Evolutionary conservation across 441 rosid species (phyloP).

Genomic region (Croton setiger): DNA sequence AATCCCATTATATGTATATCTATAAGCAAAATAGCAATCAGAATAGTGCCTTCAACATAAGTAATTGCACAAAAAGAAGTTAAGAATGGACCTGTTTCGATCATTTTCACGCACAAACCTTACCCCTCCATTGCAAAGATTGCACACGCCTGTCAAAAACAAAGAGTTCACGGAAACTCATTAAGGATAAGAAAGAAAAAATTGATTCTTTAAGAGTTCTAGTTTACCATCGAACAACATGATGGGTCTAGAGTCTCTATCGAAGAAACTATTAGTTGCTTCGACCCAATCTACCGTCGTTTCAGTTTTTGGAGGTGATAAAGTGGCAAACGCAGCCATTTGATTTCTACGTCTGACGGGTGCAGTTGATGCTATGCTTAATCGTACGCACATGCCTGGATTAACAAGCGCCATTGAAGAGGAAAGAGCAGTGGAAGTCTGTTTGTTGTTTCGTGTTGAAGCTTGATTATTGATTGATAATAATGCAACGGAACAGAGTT

Average conservation of each 20-base stretch:
- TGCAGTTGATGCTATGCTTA: slow-evolving; percentile 14
- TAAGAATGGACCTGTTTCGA: slow-evolving; percentile 47
- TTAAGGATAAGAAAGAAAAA: not conserved
- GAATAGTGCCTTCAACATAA: not conserved
- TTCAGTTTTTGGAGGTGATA: slow-evolving; percentile 27
- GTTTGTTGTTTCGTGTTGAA: no score
- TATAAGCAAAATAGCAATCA: not conserved
- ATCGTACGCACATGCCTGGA: slow-evolving; percentile 35
- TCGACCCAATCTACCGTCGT: slow-evolving; percentile 46
- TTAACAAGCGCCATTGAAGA: slow-evolving; percentile 4
- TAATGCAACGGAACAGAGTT: no score
- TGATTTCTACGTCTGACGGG: slow-evolving; percentile 23
- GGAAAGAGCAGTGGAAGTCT: not conserved
- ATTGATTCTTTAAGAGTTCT: not conserved
- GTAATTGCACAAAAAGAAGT: not conserved
- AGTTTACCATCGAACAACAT: slow-evolving; percentile 88
- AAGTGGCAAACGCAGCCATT: slow-evolving; percentile 36
- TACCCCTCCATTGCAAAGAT: slow-evolving; percentile 92
- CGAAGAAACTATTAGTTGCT: slow-evolving; percentile 69
- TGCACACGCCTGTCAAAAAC: slow-evolving; percentile 62
- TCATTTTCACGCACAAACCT: slow-evolving; percentile 75
- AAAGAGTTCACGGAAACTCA: not conserved
- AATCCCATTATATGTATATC: not conserved
- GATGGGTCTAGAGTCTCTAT: slow-evolving; percentile 74
- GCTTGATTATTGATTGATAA: no score